Evolutionary conservation across 805 yeast species (phyloP).

Genomic region (Ogataea nitratoaversa): DNA sequence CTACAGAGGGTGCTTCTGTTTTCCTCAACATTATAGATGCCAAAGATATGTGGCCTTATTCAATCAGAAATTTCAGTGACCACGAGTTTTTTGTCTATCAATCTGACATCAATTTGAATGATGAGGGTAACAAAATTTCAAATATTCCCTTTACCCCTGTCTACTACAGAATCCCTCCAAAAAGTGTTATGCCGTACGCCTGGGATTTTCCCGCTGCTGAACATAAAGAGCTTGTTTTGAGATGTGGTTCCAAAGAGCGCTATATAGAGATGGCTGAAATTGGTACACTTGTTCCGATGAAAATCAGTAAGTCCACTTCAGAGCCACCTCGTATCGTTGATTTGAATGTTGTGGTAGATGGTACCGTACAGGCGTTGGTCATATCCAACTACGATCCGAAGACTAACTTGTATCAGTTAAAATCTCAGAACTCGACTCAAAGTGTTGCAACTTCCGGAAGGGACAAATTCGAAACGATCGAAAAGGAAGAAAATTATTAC

Average conservation of each 20-base stretch:
- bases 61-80: conserved; percentile 85
- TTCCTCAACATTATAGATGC: conserved; percentile 75
- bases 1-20: conserved; percentile 77
- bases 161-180: conserved; percentile 76
- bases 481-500: conserved; percentile 49
- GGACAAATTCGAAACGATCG: conserved; percentile 53
- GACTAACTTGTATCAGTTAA: conserved; percentile 66
- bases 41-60: conserved; percentile 83
- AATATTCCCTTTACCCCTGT: conserved; percentile 69
- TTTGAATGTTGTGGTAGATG: conserved; percentile 91
- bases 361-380: conserved; percentile 85
- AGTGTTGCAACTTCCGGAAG: conserved; percentile 22
- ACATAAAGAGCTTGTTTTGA: conserved; percentile 71
- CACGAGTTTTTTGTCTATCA: conserved; percentile 85
- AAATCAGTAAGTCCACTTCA: conserved; percentile 48
- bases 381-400: conserved; percentile 79
- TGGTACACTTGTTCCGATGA: conserved; percentile 85
- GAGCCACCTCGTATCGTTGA: conserved; percentile 58
- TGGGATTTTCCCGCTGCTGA: conserved; percentile 96
- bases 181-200: conserved; percentile 95
- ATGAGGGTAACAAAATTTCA: conserved; percentile 56
- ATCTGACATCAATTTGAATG: conserved; percentile 66
- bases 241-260: conserved; percentile 71
- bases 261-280: conserved; percentile 86
- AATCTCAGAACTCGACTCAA: conserved; percentile 26